Evolutionary conservation across 805 yeast species (phyloP).

Genomic region (Monosporozyma aquatica): DNA sequence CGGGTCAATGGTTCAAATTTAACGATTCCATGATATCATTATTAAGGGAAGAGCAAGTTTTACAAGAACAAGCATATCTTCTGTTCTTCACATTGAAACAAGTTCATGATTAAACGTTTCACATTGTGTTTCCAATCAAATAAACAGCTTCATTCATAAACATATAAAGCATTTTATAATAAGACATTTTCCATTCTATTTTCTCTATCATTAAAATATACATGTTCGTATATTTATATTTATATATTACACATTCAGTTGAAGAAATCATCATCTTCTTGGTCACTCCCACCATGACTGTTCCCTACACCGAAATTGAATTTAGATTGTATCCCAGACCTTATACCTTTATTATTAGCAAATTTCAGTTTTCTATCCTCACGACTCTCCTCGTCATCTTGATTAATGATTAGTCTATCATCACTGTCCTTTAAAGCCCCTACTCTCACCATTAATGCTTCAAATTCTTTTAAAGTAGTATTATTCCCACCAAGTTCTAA

Average conservation of each 20-base stretch:
- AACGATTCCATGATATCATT: constrained; percentile 79
- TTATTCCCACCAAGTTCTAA: constrained; percentile 78
- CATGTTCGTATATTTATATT: not conserved
- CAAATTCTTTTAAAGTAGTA: constrained; percentile 61
- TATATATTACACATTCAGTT: constrained; percentile 29
- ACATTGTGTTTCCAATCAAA: no score
- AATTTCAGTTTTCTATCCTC: constrained; percentile 49
- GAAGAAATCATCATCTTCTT: constrained; percentile 42
- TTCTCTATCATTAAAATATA: no score
- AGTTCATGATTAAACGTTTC: no score
- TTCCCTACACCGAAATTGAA: constrained; percentile 29
- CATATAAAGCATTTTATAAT: no score
- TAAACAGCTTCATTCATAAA: no score
- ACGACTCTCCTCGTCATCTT: constrained; percentile 47
- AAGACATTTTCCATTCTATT: not conserved
- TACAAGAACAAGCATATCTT: constrained; percentile 68
- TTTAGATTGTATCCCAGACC: constrained; percentile 31
- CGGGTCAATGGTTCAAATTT: constrained; percentile 80
- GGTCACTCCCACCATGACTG: constrained; percentile 27
- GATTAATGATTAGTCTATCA: constrained; percentile 52
- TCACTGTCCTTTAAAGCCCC: constrained; percentile 62
- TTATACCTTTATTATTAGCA: constrained; percentile 40
- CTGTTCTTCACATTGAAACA: constrained; percentile 50
- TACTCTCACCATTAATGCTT: constrained; percentile 55
- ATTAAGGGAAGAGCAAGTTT: constrained; percentile 56